Evolutionary conservation across 2,329 filamentous ascomycete species (phyloP).

Genomic region (Aureobasidium vineae): DNA sequence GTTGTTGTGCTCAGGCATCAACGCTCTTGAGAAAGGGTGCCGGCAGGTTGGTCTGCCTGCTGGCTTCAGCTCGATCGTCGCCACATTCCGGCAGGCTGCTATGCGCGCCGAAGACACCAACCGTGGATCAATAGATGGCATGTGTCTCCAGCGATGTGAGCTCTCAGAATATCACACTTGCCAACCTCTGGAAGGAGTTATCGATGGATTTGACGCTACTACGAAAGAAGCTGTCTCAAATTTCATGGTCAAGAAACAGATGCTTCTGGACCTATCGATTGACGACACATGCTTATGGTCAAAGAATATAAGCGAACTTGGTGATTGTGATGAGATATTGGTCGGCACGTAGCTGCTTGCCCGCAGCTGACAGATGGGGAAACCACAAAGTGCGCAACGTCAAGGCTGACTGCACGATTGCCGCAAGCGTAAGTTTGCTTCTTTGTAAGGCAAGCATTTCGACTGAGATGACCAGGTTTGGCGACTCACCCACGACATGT

Average conservation of each 20-base stretch:
- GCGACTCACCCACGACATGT: neutral
- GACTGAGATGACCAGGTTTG: neutral
- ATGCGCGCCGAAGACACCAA: neutral
- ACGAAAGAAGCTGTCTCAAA: neutral
- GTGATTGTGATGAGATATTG: neutral
- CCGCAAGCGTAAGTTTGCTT: too few species aligned
- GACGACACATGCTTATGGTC: neutral
- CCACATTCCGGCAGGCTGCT: neutral
- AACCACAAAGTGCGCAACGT: too few species aligned
- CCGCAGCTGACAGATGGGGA: neutral
- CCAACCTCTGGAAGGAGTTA: neutral
- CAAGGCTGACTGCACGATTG: too few species aligned
- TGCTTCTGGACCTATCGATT: neutral
- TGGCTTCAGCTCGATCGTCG: neutral
- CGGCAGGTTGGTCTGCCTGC: neutral
- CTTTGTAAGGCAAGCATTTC: neutral
- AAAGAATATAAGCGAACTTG: neutral
- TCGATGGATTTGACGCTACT: neutral
- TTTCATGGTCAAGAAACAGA: neutral
- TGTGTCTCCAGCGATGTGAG: neutral
- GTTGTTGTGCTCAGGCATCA: neutral
- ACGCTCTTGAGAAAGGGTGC: neutral
- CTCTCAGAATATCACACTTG: neutral
- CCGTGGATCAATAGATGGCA: neutral
- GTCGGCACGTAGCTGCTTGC: neutral